Evolutionary conservation across 2,329 filamentous ascomycete genomes (phyloP).

Genomic region (Tolypocladium tundrense): DNA sequence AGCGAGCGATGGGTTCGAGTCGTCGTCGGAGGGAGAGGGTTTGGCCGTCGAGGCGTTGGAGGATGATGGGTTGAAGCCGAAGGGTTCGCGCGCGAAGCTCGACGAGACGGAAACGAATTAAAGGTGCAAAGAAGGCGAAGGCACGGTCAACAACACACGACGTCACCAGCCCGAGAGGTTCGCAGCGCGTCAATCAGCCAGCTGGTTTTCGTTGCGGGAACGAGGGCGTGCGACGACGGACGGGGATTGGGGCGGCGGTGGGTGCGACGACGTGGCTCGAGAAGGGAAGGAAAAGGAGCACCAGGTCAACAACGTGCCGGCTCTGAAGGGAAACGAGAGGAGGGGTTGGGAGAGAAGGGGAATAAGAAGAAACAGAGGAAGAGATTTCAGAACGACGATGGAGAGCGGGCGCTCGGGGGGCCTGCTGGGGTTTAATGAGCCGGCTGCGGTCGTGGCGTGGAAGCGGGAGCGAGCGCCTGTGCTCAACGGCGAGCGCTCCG

Average conservation of each 20-base stretch:
- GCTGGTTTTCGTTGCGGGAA: constrained; percentile 8
- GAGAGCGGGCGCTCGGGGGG: constrained; percentile 14
- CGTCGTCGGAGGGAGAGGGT: constrained; percentile 11
- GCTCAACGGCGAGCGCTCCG: neutral
- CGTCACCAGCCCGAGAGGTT: constrained; percentile 7
- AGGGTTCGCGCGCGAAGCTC: constrained; percentile 13
- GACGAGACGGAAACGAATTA: constrained; percentile 13
- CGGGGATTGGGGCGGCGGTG: constrained; percentile 12
- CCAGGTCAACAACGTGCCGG: constrained; percentile 9
- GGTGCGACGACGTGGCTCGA: constrained; percentile 13
- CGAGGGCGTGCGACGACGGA: constrained; percentile 7
- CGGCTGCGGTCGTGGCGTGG: constrained; percentile 13
- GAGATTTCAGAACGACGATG: constrained; percentile 18
- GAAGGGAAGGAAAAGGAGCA: constrained; percentile 20
- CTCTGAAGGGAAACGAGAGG: constrained; percentile 1
- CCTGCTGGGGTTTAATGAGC: constrained; percentile 23
- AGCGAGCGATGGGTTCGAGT: constrained; percentile 29
- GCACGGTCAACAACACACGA: constrained; percentile 13
- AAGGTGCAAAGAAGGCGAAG: constrained; percentile 7
- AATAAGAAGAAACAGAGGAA: constrained; percentile 19
- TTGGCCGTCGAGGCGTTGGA: constrained; percentile 30
- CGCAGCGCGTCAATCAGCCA: constrained; percentile 10
- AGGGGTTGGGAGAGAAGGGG: constrained; percentile 11
- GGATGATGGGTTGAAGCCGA: constrained; percentile 17
- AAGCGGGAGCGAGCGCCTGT: constrained; percentile 3